phyloP scores from a whole-genome alignment of 2,329 filamentous ascomycete species.

The Periconia macrospinosa region DNA sequence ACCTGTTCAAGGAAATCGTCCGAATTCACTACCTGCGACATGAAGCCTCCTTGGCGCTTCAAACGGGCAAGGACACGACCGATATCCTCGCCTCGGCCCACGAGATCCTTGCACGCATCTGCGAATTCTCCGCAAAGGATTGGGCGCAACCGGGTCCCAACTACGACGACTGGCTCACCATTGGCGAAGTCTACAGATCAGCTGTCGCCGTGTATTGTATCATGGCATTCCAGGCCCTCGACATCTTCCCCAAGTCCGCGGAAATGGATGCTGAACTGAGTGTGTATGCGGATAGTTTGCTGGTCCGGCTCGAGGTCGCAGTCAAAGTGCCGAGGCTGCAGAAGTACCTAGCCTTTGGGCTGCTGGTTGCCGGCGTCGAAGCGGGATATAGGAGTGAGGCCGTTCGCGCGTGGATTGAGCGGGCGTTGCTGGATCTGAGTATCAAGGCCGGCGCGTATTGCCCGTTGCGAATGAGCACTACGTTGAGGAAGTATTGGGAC shows the following conservation, averaged over 20 bases:
- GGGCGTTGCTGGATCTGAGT: slow-evolving; percentile 17
- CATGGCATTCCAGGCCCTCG: slow-evolving; percentile 26
- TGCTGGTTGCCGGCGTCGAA: slow-evolving; percentile 31
- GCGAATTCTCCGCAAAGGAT: slow-evolving; percentile 23
- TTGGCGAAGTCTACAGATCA: slow-evolving; percentile 28
- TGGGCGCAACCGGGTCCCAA: slow-evolving; percentile 29
- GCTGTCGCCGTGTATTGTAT: slow-evolving; percentile 31
- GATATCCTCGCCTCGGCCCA: slow-evolving; percentile 17
- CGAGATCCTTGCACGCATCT: slow-evolving; percentile 22
- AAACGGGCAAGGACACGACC: slow-evolving; percentile 6
- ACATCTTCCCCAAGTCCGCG: slow-evolving; percentile 18
- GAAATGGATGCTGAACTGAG: slow-evolving; percentile 18
- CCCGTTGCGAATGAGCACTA: slow-evolving; percentile 22
- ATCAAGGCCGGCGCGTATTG: slow-evolving; percentile 20
- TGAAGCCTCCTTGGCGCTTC: slow-evolving; percentile 9
- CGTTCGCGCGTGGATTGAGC: slow-evolving; percentile 23
- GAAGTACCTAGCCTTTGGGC: slow-evolving; percentile 26
- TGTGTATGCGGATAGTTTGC: slow-evolving; percentile 15
- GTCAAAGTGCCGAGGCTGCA: slow-evolving; percentile 10
- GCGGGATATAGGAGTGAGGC: slow-evolving; percentile 19
- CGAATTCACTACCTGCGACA: slow-evolving; percentile 25
- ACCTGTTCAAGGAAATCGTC: slow-evolving; percentile 27
- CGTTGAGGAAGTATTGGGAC: slow-evolving; percentile 29
- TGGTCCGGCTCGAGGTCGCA: slow-evolving; percentile 8
- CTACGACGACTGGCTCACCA: slow-evolving; percentile 23